Conservation (phyloP, 2,329 filamentous ascomycete species). For the Sporothrix curviconia region DNA sequence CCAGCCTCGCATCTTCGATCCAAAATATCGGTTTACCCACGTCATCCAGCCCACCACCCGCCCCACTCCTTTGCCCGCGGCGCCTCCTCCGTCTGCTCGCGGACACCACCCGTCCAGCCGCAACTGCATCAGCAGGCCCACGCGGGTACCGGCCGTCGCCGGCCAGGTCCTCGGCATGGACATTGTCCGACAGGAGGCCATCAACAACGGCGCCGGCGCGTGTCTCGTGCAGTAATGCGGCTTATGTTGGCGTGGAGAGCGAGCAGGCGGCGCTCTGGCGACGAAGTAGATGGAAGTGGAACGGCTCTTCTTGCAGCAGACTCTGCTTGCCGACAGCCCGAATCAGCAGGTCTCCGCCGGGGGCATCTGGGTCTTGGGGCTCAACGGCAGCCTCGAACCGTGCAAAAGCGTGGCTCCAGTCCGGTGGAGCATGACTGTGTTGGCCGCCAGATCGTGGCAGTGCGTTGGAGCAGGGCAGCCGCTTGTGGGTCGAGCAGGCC, state of each 20-base stretch:
- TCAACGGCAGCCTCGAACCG: not conserved
- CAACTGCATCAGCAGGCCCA: conserved; percentile 14
- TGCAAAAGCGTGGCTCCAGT: not conserved
- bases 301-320: too few species aligned
- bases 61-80: not conserved
- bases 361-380: not conserved
- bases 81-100: not conserved
- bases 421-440: not conserved
- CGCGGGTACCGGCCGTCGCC: conserved; percentile 3
- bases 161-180: conserved; percentile 2
- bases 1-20: not conserved
- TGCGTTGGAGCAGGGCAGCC: not conserved
- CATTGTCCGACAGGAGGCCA: conserved; percentile 11
- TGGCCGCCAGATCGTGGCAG: not conserved
- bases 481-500: too few species aligned
- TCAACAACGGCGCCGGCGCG: too few species aligned
- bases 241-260: not conserved
- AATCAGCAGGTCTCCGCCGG: not conserved
- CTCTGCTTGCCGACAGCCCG: too few species aligned
- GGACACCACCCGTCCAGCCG: conserved; percentile 18
- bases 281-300: too few species aligned
- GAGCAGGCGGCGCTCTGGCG: too few species aligned
- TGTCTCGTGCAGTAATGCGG: not conserved
- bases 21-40: not conserved
- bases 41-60: too few species aligned